phyloP scores from a whole-genome alignment of 2,329 filamentous ascomycete genomes.

The Hypoxylon sp. region DNA sequence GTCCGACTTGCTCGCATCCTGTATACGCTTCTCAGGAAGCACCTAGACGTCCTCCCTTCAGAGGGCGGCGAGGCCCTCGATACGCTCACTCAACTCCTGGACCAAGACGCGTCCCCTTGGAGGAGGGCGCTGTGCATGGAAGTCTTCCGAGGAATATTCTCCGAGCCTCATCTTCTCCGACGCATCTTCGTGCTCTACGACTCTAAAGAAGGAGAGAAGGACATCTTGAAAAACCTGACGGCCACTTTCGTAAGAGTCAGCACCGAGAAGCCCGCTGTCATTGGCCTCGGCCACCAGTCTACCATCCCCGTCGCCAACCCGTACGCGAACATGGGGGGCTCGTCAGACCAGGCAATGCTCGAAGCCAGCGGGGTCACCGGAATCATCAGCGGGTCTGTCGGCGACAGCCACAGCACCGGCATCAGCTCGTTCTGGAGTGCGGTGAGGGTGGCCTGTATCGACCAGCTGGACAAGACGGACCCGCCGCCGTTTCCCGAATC shows the following conservation, averaged over 20 bases:
- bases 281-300: constrained; percentile 88
- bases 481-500: constrained; percentile 86
- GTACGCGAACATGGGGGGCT: constrained; percentile 61
- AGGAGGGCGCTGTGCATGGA: constrained; percentile 92
- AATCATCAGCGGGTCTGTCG: constrained; percentile 78
- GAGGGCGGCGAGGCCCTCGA: constrained; percentile 87
- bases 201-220: constrained; percentile 72
- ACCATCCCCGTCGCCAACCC: constrained; percentile 74
- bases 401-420: constrained; percentile 73
- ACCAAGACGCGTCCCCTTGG: constrained; percentile 85
- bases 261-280: constrained; percentile 87
- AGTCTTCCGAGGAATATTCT: constrained; percentile 84
- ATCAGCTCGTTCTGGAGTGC: constrained; percentile 94
- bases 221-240: constrained; percentile 82
- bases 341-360: constrained; percentile 83
- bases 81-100: constrained; percentile 83
- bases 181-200: constrained; percentile 86
- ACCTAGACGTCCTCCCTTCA: constrained; percentile 75
- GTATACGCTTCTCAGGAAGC: constrained; percentile 79
- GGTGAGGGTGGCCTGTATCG: constrained; percentile 85
- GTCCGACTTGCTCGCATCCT: constrained; percentile 84
- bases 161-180: constrained; percentile 78
- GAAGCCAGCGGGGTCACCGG: constrained; percentile 89
- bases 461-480: constrained; percentile 92
- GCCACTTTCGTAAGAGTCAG: constrained; percentile 91